Evolutionary conservation across 345 rosid genomes (phyloP), one percentile per base, ranked within the genome.

Genomic region (Arabis hirsuta): DNA sequence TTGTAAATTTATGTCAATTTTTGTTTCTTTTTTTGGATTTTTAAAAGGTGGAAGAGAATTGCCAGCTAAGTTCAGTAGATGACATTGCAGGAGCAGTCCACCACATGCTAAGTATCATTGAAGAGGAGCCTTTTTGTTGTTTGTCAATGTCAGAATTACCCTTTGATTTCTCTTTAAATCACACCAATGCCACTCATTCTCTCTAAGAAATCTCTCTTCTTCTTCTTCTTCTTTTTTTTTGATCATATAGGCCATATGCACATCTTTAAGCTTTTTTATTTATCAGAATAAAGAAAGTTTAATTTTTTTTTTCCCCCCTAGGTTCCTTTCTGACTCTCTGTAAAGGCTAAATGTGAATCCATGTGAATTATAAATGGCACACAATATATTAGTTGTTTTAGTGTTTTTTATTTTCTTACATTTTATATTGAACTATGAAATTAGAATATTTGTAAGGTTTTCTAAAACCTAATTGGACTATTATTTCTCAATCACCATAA

Each of bases 31-130:
- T 24, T 67, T 55, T 71, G 72, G 73, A 24, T 36, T 16, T 26
- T 27, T 62, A 1, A 24, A 76, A 91, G 97, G 79, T 89, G 78
- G 97, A 91, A 82, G 98, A 92, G 82, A 91, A 86, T 81, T 88
- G 96, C 85, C 92, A 82, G 75, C 88, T 92, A 65, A 87, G 72
- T 47, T 83, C 93, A 45, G 96, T 78, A 74, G 96, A 90, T 74
- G 98, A 92, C 84, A 88, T 92, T 76, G 96, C 95, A 73, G 85
- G 80, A 71, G 89, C 96, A 66, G 95, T 90, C 46, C 88, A 88
- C 58, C 90, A 84, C 84, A 84, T 92, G 92, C 92, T 92, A 14
- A 81, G 81, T 81, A 79, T 87, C 65, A 87, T 85, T 77, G 90
- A 87, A 71, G 83, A 82, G 55, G 89, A 79, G 22, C 78, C 67